A percentile compares a stretch with the other conserved stretches of the same genome.
Conservation (phyloP, 768 basidiomycete genomes). For the Psilocybe sp. region DNA sequence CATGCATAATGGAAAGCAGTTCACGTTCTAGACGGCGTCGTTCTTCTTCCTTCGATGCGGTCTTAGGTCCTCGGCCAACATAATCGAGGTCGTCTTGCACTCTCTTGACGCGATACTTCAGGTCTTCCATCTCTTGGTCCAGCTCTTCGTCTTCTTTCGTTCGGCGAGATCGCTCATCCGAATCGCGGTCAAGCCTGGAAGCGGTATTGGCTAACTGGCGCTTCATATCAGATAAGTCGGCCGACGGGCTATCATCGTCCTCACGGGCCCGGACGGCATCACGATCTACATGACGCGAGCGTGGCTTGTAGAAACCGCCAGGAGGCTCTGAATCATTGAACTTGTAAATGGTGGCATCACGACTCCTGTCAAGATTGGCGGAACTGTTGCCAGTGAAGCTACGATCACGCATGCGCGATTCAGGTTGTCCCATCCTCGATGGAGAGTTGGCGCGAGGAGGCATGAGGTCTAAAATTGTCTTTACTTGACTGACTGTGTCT, state of each 20-base stretch:
- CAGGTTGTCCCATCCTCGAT: conserved; percentile 43
- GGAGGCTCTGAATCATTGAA: conserved; percentile 63
- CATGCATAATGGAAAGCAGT: conserved; percentile 81
- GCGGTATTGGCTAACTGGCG: conserved; percentile 77
- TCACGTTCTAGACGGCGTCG: conserved; percentile 85
- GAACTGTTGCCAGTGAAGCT: conserved; percentile 62
- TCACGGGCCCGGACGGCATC: conserved; percentile 71
- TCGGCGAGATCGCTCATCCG: conserved; percentile 57
- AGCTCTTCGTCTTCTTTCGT: conserved; percentile 86
- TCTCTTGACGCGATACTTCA: conserved; percentile 80
- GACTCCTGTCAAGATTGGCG: conserved; percentile 47
- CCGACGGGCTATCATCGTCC: conserved; percentile 58
- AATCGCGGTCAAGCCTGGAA: conserved; percentile 71
- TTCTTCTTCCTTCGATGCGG: conserved; percentile 78
- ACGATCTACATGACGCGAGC: conserved; percentile 82
- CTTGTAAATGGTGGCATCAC: conserved; percentile 92
- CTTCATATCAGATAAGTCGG: conserved; percentile 86
- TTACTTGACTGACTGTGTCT: conserved; percentile 85
- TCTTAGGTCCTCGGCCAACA: conserved; percentile 70
- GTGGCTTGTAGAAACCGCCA: conserved; percentile 74
- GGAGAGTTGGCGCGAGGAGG: conserved; percentile 72
- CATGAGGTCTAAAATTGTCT: conserved; percentile 83
- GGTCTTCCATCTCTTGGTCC: conserved; percentile 85
- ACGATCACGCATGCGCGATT: conserved; percentile 65
- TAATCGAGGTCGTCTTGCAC: conserved; percentile 93